Evolutionary conservation across 306 rosid genomes (phyloP), one percentile per base, ranked within the genome.

Genomic region (Prinsepia uniflora): DNA sequence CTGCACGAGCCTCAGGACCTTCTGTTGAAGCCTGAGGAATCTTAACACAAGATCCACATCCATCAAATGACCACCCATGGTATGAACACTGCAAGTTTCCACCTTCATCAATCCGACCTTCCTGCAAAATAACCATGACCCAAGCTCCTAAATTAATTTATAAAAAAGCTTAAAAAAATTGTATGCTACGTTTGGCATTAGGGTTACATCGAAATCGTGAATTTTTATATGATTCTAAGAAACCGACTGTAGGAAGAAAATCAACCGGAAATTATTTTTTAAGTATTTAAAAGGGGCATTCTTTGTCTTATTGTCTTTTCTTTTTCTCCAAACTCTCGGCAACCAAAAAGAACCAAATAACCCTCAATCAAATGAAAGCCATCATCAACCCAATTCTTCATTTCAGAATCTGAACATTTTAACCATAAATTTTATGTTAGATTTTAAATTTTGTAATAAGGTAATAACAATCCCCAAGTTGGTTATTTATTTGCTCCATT

Each of bases 61-160:
- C 89, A 72, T 86, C 89, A 75, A 94, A 94, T 71, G 96, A 88
- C 98, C 98, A 94, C 5, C 98, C 98, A 75, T 94, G 98, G 79
- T 90, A 94, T 40, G 98, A 94, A 78, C 98, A 94, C 83, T 90
- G 98, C 84, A 94, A 89, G 73, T 90, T 86, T 19, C 98, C 98
- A 2, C 69, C 86, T 75, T 90, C 98, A 86, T 94, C 98, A 34
- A 94, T 88, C 76, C 98, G 77, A 42, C 98, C 98, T 76, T 94
- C 98, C 98, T 94, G 72, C 82, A 70, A 72, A 81, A 63, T 69
- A 17, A 71, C 47, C 24, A 41, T 40, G 14, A 15, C 59, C 3
- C 44, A 50, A 9, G 2, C 53, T n/a, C 34, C 67, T 14, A 17
- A 41, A 15, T 24, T 24, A 12, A 56, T 55, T 30, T 43, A 43